Percentiles rank a stretch among this genome's conserved stretches.
Conservation (phyloP, 2,329 filamentous ascomycete species). For the Raffaelea deltoideospora region DNA sequence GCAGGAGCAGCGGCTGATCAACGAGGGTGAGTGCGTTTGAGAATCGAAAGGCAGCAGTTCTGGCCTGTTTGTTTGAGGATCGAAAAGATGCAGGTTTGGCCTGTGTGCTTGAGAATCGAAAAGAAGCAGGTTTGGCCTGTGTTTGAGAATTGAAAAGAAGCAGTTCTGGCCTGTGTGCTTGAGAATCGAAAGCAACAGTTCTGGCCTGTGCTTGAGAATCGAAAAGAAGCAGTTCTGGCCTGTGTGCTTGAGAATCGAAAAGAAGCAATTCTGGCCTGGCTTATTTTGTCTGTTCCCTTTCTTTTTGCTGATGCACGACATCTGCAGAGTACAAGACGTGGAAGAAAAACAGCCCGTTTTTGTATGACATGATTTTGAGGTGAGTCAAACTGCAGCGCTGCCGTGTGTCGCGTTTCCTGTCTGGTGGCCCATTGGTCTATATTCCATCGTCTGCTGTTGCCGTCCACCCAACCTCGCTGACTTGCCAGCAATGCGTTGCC, state of each 20-base stretch:
- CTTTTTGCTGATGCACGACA: neutral
- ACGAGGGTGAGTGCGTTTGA: slow-evolving; percentile 49
- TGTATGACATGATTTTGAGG: slow-evolving; percentile 95
- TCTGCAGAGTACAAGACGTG: slow-evolving; percentile 89
- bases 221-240: too few relatives aligned
- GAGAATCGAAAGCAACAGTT: neutral
- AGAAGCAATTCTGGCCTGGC: neutral
- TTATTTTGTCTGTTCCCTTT: too few relatives aligned
- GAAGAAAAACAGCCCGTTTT: slow-evolving; percentile 98
- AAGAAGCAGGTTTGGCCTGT: neutral
- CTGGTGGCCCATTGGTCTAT: too few relatives aligned
- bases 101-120: neutral
- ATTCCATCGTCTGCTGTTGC: too few relatives aligned
- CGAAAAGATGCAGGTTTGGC: too few relatives aligned
- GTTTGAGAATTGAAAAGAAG: too few relatives aligned
- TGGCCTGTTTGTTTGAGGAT: neutral
- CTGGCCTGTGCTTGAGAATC: too few relatives aligned
- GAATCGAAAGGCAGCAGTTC: neutral
- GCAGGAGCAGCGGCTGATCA: slow-evolving; percentile 74
- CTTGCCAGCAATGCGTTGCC: slow-evolving; percentile 64
- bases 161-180: too few relatives aligned
- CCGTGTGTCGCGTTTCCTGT: too few relatives aligned
- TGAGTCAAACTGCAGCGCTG: slow-evolving; percentile 14
- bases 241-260: too few relatives aligned
- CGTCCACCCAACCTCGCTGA: neutral